These are phyloP conservation scores for Backusella mclennaniae DNA, from an alignment of 192 early-diverging fungal species.

Conservation along the genomic window DNA sequence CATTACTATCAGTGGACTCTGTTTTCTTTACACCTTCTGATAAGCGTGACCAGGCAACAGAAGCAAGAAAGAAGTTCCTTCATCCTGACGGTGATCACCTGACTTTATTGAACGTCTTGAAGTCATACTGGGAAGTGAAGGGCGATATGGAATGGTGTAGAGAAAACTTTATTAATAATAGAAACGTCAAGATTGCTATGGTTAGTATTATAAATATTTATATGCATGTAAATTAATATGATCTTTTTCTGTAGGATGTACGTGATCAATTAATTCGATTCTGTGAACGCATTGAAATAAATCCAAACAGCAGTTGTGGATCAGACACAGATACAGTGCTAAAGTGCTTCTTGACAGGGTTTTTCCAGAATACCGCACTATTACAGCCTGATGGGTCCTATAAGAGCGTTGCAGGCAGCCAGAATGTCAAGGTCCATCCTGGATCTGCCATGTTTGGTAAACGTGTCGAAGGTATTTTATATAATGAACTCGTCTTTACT, in stretches of 20 bases:
- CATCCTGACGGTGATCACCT: conserved; percentile 91
- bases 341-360: conserved; percentile 86
- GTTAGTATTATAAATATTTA: conserved; percentile 29
- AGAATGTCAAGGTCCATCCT: conserved; percentile 87
- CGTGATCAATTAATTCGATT: conserved; percentile 82
- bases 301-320: conserved; percentile 61
- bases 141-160: conserved; percentile 87
- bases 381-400: conserved; percentile 88
- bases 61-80: conserved; percentile 78
- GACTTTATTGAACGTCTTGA: conserved; percentile 84
- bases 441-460: conserved; percentile 81
- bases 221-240: background rate
- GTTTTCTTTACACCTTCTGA: conserved; percentile 88
- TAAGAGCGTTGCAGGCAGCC: conserved; percentile 63
- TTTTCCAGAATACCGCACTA: conserved; percentile 86
- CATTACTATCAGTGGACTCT: conserved; percentile 89
- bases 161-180: conserved; percentile 87
- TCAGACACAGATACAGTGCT: conserved; percentile 74
- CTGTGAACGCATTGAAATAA: conserved; percentile 68
- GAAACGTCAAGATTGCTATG: conserved; percentile 83
- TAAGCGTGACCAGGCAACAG: conserved; percentile 81
- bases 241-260: conserved; percentile 59
- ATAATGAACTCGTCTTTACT: conserved; percentile 90
- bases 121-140: conserved; percentile 71
- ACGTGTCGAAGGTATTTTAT: conserved; percentile 78